A percentile compares a stretch with the other conserved stretches of the same genome.
These are phyloP conservation scores for Castanopsis chinensis DNA, from an alignment of 306 rosid species.

Conservation along the genomic window DNA sequence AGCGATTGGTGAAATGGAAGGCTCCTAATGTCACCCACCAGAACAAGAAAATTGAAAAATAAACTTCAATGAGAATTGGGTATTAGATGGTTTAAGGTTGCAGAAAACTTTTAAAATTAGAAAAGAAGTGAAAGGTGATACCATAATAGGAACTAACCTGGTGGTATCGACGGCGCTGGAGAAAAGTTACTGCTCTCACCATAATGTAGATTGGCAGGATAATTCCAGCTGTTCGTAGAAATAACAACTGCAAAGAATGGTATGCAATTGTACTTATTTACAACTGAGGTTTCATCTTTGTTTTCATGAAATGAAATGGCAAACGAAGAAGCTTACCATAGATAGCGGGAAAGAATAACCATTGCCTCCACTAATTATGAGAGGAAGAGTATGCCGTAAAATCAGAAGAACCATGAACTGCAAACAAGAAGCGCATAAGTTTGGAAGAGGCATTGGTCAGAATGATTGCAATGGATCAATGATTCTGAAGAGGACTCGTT, in stretches of 20 bases:
- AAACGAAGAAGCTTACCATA: constrained; percentile 46
- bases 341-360: constrained; percentile 59
- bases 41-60: background rate
- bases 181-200: constrained; percentile 51
- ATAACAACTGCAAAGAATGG: constrained; percentile 50
- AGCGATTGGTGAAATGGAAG: constrained; percentile 38
- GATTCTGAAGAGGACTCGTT: background rate
- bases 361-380: constrained; percentile 40
- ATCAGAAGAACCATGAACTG: constrained; percentile 84
- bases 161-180: constrained; percentile 56
- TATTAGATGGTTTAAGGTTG: background rate
- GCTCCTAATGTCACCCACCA: constrained; percentile 40
- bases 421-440: constrained; percentile 26
- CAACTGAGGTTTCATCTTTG: constrained; percentile 19
- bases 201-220: constrained; percentile 64
- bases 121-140: background rate
- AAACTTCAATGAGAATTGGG: background rate
- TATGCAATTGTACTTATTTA: background rate
- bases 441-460: background rate
- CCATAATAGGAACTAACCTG: constrained; percentile 37
- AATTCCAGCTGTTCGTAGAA: constrained; percentile 61
- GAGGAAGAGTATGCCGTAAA: constrained; percentile 79
- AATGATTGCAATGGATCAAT: background rate
- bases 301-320: background rate
- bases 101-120: constrained; percentile 8